A percentile compares a stretch with the other conserved stretches of the same genome.
Conservation (phyloP, 805 yeast species). For the Suhomyces tanzawaensis region DNA sequence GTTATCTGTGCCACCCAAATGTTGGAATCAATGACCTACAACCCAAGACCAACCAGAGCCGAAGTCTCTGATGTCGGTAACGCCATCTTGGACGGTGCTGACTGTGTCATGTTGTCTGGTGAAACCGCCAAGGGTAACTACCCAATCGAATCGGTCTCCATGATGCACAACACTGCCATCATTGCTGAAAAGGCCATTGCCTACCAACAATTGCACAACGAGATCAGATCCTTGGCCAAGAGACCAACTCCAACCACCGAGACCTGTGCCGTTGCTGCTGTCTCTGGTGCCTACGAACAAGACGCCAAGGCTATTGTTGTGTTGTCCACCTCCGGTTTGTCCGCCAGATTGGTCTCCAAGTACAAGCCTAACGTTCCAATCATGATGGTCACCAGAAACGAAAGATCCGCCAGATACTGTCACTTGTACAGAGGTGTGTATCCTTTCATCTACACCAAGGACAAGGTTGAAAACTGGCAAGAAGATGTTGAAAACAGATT, state of each 20-base stretch:
- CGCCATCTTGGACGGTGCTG: constrained; percentile 98
- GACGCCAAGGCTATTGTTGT: constrained; percentile 95
- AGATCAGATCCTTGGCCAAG: constrained; percentile 78
- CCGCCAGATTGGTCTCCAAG: constrained; percentile 95
- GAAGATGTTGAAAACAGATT: constrained; percentile 94
- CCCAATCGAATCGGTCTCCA: constrained; percentile 95
- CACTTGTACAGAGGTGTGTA: constrained; percentile 98
- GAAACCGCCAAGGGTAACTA: constrained; percentile 99
- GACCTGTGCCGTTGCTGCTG: constrained; percentile 97
- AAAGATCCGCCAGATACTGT: constrained; percentile 87
- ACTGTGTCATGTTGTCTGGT: constrained; percentile 99
- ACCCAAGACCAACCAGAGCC: constrained; percentile 99
- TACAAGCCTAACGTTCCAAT: constrained; percentile 97
- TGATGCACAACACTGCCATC: constrained; percentile 97
- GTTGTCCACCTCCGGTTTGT: constrained; percentile 89
- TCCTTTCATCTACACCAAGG: constrained; percentile 82
- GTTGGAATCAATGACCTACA: constrained; percentile 99
- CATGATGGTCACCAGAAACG: constrained; percentile 96
- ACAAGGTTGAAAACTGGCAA: constrained; percentile 80
- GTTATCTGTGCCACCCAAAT: constrained; percentile 99
- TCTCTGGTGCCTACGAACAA: constrained; percentile 94
- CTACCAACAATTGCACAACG: constrained; percentile 79
- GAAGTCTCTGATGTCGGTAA: constrained; percentile 99
- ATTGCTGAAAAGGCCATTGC: constrained; percentile 97
- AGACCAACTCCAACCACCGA: constrained; percentile 92